Base-by-base conservation (phyloP, 495 filamentous ascomycete genomes). In the Penicillium waksmanii region DNA sequence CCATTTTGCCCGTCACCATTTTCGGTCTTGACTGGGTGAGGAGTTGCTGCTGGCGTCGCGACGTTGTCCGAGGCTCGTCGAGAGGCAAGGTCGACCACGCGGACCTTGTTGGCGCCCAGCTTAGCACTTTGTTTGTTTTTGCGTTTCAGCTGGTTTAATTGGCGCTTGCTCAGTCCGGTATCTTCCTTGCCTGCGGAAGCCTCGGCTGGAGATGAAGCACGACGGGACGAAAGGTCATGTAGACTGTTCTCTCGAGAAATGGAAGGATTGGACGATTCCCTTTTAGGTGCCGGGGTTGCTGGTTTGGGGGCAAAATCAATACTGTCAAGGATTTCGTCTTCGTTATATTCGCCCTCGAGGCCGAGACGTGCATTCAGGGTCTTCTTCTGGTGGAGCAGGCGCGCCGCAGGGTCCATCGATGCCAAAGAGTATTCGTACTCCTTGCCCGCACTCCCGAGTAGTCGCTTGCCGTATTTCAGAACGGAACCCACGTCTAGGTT, bases 91-190 rank as follows among this genome's bases (percentile, higher is more conserved):
- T 98, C 95, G 13, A 93, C 86, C n/a, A 92, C 83, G n/a, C 88
- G 82, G 40, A 96, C 92, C 71, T 98, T 98, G 57, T 88, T 92
- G 13, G 89, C 89, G 36, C 91, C 89, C 67, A 90, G 87, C 69
- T 92, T 93, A 9, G 92, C 92, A 66, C 89, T 88, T 54, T 85
- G 80, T 68, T 94, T 96, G 33, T 90, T 86, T 68, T 96, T 96
- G 15, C 95, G 85, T 72, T 98, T 98, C 10, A 98, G 80, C 55
- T 91, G 90, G 66, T 98, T 98, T 27, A 96, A 81, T 69, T 98
- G 95, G 13, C 95, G 87, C 57, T 92, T 90, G 76, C 93, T 97
- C 15, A 98, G 77, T 3, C 85, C 87, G 0, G 83, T 71, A 52
- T 95, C 91, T 52, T 92, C 91, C 9, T 74, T 55, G 66, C 75